Base-by-base conservation (phyloP, 768 basidiomycete genomes). In the Boletales sp. region DNA sequence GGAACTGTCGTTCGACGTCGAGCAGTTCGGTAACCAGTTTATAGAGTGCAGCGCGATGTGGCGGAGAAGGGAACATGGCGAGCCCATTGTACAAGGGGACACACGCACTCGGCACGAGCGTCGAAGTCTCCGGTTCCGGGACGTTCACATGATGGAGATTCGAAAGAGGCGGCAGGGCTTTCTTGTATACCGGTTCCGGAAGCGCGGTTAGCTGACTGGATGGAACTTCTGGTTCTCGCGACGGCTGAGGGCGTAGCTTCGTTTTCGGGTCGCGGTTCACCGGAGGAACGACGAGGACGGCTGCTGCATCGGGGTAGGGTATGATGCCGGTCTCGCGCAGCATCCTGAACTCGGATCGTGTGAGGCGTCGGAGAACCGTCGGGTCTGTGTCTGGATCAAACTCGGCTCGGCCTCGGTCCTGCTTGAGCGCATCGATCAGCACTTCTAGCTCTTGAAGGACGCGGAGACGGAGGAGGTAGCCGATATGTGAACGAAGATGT, bases 401-500 rank as follows among this genome's bases (percentile, higher is more conserved):
- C 12, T 39, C n/a, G 17, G 35, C 19, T 45, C 19, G 48, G 5
- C 41, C 2, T 14, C 35, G 48, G 19, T 33, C 49, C n/a, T 10
- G 41, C 50, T 51, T 53, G 17, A 65, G 51, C 11, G 37, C 14
- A n/a, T 52, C 75, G 1, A 68, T 72, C 37, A 91, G 65, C 6
- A 90, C 64, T 35, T 83, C 75, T 7, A 92, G 67, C 58, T 92
- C 90, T 63, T 91, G 88, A 2, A 92, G 69, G 12, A 90, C 77
- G 15, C 90, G 81, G 13, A 86, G 65, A 40, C 88, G 87, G 10
- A 92, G 71, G 19, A 84, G 72, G 58, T 90, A 83, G 2, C 72
- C 71, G 33, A 88, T 75, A 39, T 90, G 83, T 21, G 75, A 69
- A 9, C 68, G 63, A 15, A 87, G 66, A 32, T 75, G 69, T 13